These are phyloP conservation scores for Ormosia emarginata DNA, from an alignment of 306 rosid species.

Conservation along the genomic window DNA sequence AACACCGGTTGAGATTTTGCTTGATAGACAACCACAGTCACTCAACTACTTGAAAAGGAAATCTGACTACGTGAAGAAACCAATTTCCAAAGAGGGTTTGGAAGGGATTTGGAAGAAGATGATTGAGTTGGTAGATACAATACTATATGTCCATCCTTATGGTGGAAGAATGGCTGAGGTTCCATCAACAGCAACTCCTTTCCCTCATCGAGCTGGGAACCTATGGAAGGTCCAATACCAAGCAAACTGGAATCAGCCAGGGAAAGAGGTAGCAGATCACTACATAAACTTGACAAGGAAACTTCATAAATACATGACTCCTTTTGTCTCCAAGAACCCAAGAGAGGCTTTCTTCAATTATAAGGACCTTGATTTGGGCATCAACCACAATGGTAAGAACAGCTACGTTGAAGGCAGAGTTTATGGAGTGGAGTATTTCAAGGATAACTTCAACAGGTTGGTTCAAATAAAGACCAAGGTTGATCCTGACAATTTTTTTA, in stretches of 20 bases:
- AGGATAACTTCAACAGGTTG: conserved; percentile 60
- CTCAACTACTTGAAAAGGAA: conserved; percentile 58
- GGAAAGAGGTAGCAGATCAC: conserved; percentile 26
- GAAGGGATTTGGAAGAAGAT: conserved; percentile 69
- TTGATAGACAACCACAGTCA: conserved; percentile 46
- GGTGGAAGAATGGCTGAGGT: conserved; percentile 79
- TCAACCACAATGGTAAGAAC: conserved; percentile 46
- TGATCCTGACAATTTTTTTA: conserved; percentile 67
- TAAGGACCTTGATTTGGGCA: conserved; percentile 70
- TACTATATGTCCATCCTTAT: conserved; percentile 49
- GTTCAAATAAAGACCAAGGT: conserved; percentile 55
- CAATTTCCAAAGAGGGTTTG: conserved; percentile 42
- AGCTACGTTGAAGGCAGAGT: conserved; percentile 44
- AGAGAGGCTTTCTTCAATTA: conserved; percentile 67
- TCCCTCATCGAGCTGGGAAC: conserved; percentile 70
- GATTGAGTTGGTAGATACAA: conserved; percentile 48
- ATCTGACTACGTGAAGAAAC: conserved; percentile 62
- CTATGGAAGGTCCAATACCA: conserved; percentile 68
- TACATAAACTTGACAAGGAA: conserved; percentile 39
- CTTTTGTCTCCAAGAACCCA: conserved; percentile 59
- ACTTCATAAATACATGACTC: conserved; percentile 59
- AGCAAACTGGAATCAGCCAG: conserved; percentile 57
- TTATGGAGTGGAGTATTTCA: conserved; percentile 66
- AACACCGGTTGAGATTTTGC: conserved; percentile 41
- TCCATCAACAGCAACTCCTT: conserved; percentile 42